Percentiles rank a stretch among this genome's conserved stretches.
Conservation (phyloP, 768 basidiomycete genomes). For the Suillus decipiens region DNA sequence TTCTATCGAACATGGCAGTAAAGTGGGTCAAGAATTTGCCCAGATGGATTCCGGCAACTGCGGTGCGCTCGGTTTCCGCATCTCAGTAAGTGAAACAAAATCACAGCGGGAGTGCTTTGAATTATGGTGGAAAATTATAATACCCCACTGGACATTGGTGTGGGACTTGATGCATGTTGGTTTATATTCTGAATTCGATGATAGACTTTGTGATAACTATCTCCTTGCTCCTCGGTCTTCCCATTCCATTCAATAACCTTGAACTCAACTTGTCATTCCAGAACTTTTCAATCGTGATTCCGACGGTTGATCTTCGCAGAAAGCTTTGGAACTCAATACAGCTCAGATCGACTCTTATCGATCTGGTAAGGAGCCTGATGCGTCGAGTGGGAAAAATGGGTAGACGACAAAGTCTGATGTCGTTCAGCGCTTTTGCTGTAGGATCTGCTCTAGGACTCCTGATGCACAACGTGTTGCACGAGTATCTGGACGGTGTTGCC, state of each 20-base stretch:
- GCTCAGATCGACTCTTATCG: no score
- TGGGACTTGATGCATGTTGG: no score
- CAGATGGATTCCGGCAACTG: no score
- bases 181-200: no score
- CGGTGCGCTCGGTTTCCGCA: no score
- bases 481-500: conserved; percentile 47
- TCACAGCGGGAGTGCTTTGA: neutral
- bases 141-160: no score
- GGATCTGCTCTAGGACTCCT: conserved; percentile 41
- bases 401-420: conserved; percentile 33
- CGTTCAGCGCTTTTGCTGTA: conserved; percentile 34
- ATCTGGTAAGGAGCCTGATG: no score
- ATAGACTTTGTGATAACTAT: conserved; percentile 91
- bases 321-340: no score
- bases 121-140: neutral
- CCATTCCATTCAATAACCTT: conserved; percentile 95
- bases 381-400: conserved; percentile 45
- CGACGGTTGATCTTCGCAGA: no score
- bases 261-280: conserved; percentile 88
- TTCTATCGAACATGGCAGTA: no score
- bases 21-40: no score
- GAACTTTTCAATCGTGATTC: conserved; percentile 86
- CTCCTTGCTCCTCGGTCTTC: conserved; percentile 86
- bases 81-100: neutral
- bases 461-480: conserved; percentile 31